phyloP scores from a whole-genome alignment of 2,329 filamentous ascomycete species.

The Rugonectria rugulosa region DNA sequence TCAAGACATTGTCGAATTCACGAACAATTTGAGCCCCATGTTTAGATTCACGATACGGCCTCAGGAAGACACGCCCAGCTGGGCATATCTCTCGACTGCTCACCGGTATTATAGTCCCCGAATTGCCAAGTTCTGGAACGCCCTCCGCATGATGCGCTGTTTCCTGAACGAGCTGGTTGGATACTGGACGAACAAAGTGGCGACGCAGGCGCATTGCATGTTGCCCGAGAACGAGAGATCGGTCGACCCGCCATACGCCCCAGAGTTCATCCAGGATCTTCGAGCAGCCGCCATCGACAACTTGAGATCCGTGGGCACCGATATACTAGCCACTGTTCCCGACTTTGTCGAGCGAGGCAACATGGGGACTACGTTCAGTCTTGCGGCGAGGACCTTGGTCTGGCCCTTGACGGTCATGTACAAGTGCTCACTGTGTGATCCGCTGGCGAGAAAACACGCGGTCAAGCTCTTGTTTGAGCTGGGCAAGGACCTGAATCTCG shows the following conservation, averaged over 20 bases:
- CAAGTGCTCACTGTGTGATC: background rate
- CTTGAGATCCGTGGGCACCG: background rate
- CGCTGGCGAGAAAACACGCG: background rate
- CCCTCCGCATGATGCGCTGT: conserved; percentile 35
- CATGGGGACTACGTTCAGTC: background rate
- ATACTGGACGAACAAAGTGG: background rate
- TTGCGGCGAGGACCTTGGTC: background rate
- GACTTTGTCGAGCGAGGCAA: background rate
- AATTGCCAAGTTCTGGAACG: conserved; percentile 37
- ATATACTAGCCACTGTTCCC: background rate
- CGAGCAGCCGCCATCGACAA: background rate
- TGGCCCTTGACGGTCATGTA: background rate
- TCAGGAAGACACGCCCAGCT: conserved; percentile 1
- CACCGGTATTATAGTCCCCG: conserved; percentile 29
- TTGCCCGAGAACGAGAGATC: background rate
- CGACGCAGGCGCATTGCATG: background rate
- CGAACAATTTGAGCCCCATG: background rate
- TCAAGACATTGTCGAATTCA: conserved; percentile 15
- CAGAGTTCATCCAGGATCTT: background rate
- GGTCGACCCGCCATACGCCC: background rate
- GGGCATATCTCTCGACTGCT: conserved; percentile 26
- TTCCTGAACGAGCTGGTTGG: conserved; percentile 29
- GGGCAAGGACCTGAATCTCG: background rate
- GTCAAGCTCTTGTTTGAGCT: background rate
- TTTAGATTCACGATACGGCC: conserved; percentile 14